These are phyloP conservation scores for Sugiyamaella xylanicola DNA, from an alignment of 1,139 yeast genomes.

Conservation along the genomic window DNA sequence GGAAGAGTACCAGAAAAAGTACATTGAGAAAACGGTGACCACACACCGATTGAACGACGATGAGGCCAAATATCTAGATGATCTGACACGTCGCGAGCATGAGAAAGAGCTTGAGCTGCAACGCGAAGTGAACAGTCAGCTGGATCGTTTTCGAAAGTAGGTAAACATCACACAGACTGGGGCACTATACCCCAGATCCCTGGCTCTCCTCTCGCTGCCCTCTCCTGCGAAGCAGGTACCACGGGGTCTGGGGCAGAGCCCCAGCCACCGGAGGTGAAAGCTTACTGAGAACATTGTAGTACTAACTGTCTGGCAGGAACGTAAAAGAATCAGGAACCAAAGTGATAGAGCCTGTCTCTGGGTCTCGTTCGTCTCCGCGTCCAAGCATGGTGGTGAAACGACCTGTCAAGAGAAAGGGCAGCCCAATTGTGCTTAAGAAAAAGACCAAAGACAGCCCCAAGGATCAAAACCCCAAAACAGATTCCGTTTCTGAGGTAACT, in stretches of 20 bases:
- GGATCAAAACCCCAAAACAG: no score
- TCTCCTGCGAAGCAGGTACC: no score
- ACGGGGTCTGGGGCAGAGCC: no score
- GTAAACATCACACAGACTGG: not conserved
- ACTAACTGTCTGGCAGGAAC: not conserved
- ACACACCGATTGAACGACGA: constrained; percentile 25
- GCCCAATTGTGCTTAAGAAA: not conserved
- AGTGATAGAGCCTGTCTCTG: constrained; percentile 5
- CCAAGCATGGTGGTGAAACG: not conserved
- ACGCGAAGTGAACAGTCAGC: constrained; percentile 23
- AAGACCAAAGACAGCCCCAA: no score
- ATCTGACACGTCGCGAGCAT: constrained; percentile 17
- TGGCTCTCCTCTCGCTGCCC: not conserved
- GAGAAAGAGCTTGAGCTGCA: constrained; percentile 22
- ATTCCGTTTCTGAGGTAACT: no score
- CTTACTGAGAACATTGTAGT: not conserved
- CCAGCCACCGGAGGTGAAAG: no score
- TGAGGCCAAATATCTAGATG: constrained; percentile 26
- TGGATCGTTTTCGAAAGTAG: constrained; percentile 18
- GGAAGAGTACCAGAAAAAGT: constrained; percentile 24
- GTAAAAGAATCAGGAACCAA: constrained; percentile 1
- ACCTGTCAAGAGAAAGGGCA: not conserved
- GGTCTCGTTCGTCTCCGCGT: not conserved
- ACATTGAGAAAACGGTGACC: constrained; percentile 22
- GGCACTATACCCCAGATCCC: not conserved